phyloP scores from a whole-genome alignment of 352 stramenopile genomes.

The Globisporangium viniferum region DNA sequence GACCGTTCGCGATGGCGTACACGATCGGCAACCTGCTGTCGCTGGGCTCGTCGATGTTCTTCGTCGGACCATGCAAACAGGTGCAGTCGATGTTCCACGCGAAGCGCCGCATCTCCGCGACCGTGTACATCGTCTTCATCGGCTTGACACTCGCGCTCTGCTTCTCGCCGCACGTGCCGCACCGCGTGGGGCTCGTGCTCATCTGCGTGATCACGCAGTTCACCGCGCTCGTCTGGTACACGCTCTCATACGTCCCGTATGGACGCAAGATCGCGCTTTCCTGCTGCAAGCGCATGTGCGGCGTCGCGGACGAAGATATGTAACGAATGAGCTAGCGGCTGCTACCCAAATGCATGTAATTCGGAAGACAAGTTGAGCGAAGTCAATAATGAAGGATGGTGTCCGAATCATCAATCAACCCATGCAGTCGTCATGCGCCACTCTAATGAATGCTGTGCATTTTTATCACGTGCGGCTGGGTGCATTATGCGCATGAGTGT shows the following conservation, averaged over 20 bases:
- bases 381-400: neutral
- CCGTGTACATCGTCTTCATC: constrained; percentile 81
- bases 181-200: constrained; percentile 69
- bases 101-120: constrained; percentile 67
- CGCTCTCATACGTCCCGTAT: constrained; percentile 86
- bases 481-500: neutral
- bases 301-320: constrained; percentile 47
- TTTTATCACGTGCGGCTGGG: neutral
- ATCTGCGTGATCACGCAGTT: constrained; percentile 79
- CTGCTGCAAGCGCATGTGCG: constrained; percentile 65
- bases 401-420: neutral
- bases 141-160: constrained; percentile 70
- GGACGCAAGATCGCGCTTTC: constrained; percentile 61
- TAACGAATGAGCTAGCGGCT: constrained; percentile 12
- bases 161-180: constrained; percentile 63
- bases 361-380: neutral
- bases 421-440: neutral
- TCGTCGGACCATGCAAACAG: constrained; percentile 81
- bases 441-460: neutral
- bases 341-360: neutral
- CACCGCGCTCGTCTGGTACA: constrained; percentile 81
- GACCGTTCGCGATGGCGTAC: constrained; percentile 82
- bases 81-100: constrained; percentile 79
- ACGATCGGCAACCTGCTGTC: constrained; percentile 84
- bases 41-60: constrained; percentile 82